phyloP scores from a whole-genome alignment of 2,329 filamentous ascomycete species.

The Aspergillus brasiliensis region DNA sequence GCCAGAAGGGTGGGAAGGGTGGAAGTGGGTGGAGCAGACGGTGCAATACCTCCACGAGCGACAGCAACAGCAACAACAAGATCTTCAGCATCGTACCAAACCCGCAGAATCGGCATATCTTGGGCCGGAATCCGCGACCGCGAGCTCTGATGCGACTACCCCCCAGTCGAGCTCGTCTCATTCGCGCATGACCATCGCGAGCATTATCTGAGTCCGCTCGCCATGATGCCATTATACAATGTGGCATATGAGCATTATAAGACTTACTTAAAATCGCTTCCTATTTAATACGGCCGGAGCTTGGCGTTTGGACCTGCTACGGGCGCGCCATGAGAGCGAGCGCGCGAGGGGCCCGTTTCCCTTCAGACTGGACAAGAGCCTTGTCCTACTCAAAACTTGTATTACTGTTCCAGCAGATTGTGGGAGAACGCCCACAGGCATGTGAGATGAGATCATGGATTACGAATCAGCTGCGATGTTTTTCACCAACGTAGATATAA shows the following conservation, averaged over 20 bases:
- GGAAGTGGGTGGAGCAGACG: conserved; percentile 71
- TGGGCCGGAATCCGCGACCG: conserved; percentile 24
- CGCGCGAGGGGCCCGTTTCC: neutral
- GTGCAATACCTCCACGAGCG: conserved; percentile 53
- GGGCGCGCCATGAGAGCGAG: neutral
- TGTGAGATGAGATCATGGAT: conserved; percentile 14
- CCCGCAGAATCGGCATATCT: conserved; percentile 22
- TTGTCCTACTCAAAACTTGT: neutral
- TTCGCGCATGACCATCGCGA: conserved; percentile 51
- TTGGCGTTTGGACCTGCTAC: neutral
- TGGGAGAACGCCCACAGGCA: neutral
- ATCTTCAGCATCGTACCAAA: conserved; percentile 39
- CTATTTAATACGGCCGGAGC: neutral
- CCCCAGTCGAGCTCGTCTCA: conserved; percentile 35
- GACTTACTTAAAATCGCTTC: too few species aligned
- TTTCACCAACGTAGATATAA: neutral
- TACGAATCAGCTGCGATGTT: conserved; percentile 20
- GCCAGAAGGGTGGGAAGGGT: conserved; percentile 75
- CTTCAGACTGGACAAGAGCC: neutral
- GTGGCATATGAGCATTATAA: too few species aligned
- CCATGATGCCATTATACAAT: neutral
- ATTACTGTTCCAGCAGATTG: neutral
- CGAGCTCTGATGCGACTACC: conserved; percentile 26
- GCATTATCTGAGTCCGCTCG: conserved; percentile 42
- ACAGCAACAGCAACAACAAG: conserved; percentile 26